These are phyloP conservation scores for Tolypocladium endophyticum DNA, from an alignment of 2,329 filamentous ascomycete species.

Conservation along the genomic window DNA sequence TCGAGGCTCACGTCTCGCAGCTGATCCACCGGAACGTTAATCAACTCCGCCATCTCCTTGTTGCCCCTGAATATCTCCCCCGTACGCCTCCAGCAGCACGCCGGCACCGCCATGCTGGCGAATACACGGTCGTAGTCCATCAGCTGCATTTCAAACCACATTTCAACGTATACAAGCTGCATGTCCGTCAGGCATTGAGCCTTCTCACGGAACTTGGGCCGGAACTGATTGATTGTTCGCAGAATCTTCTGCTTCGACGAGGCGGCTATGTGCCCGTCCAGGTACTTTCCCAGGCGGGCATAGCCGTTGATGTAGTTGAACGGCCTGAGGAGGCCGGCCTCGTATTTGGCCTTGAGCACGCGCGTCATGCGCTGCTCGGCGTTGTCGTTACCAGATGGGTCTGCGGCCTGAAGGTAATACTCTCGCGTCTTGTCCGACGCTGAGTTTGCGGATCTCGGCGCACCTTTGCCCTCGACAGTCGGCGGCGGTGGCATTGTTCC, in stretches of 20 bases:
- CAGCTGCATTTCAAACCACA: constrained; percentile 96
- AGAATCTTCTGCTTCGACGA: constrained; percentile 83
- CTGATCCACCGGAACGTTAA: constrained; percentile 83
- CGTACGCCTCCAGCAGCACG: constrained; percentile 92
- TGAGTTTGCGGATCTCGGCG: constrained; percentile 49
- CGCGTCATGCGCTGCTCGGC: constrained; percentile 94
- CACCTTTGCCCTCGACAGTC: constrained; percentile 36
- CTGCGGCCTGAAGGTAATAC: constrained; percentile 94
- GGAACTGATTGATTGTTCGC: constrained; percentile 81
- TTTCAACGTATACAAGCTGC: constrained; percentile 88
- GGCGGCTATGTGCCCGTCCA: constrained; percentile 78
- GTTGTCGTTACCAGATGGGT: constrained; percentile 74
- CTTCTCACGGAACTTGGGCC: constrained; percentile 91
- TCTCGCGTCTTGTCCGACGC: constrained; percentile 73
- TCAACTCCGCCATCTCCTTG: constrained; percentile 96
- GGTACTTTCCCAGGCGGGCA: constrained; percentile 77
- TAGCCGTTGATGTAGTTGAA: constrained; percentile 99
- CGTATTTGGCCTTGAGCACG: constrained; percentile 88
- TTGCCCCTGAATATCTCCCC: constrained; percentile 97
- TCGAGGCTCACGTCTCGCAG: constrained; percentile 67
- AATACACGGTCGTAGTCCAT: constrained; percentile 99
- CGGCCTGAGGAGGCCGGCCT: constrained; percentile 85
- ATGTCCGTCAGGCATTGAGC: constrained; percentile 88
- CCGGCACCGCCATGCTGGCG: constrained; percentile 96
- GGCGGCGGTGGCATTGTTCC: constrained; percentile 37